phyloP scores from a whole-genome alignment of 441 rosid genomes.

The Erodium trifolium region DNA sequence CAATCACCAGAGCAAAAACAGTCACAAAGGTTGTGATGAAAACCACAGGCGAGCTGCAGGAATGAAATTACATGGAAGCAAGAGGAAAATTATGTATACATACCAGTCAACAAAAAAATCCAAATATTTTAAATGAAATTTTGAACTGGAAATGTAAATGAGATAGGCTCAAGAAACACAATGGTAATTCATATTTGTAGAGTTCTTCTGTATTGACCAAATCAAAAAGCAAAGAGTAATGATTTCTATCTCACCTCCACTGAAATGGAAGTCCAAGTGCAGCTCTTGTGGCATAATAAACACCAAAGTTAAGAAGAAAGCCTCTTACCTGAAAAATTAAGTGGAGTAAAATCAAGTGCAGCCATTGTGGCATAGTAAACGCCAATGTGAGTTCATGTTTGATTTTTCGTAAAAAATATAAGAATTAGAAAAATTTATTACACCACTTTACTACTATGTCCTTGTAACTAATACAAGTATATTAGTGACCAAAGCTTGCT shows the following conservation, averaged over 20 bases:
- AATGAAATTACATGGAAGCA: constrained; percentile 10
- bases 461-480: too few species aligned
- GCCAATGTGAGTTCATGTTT: too few species aligned
- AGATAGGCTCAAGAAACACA: constrained; percentile 1
- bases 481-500: too few species aligned
- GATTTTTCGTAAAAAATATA: too few species aligned
- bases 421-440: too few species aligned
- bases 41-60: constrained; percentile 84
- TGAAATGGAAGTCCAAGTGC: constrained; percentile 88
- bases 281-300: constrained; percentile 83
- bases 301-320: constrained; percentile 91
- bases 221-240: not conserved
- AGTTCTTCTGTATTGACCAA: not conserved
- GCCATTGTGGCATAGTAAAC: too few species aligned
- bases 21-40: constrained; percentile 90
- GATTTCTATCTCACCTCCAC: constrained; percentile 57
- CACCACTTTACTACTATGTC: too few species aligned
- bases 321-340: constrained; percentile 63
- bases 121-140: not conserved
- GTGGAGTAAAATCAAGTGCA: too few species aligned
- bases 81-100: not conserved
- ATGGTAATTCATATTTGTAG: not conserved
- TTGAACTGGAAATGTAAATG: not conserved
- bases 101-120: not conserved
- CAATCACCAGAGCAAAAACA: constrained; percentile 82